phyloP scores from a whole-genome alignment of 352 stramenopile species.

The Globisporangium ultimum region DNA sequence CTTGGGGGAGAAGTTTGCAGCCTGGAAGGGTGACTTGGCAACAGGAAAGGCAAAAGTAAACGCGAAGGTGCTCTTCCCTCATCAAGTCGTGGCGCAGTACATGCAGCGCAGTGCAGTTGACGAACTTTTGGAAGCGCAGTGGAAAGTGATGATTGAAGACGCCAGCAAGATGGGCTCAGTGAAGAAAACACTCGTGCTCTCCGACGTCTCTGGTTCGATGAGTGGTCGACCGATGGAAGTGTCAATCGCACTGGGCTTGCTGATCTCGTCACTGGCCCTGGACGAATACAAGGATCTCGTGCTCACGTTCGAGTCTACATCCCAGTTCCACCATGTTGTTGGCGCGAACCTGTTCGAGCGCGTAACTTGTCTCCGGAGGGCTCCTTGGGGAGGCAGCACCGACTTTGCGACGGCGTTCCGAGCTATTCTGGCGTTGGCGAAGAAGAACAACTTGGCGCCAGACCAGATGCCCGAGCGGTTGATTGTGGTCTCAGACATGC shows the following conservation, averaged over 20 bases:
- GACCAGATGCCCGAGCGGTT: slow-evolving; percentile 58
- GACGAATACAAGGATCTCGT: slow-evolving; percentile 57
- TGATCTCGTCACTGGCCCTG: slow-evolving; percentile 34
- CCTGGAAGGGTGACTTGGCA: slow-evolving; percentile 27
- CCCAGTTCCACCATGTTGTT: slow-evolving; percentile 36
- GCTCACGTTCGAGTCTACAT: slow-evolving; percentile 40
- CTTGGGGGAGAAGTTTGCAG: slow-evolving; percentile 26
- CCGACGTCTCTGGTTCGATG: slow-evolving; percentile 49
- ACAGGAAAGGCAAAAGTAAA: slow-evolving; percentile 45
- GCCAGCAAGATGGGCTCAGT: slow-evolving; percentile 41
- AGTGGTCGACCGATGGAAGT: slow-evolving; percentile 30
- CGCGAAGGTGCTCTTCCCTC: slow-evolving; percentile 38
- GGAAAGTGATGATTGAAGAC: slow-evolving; percentile 36
- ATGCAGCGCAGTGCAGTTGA: slow-evolving; percentile 17
- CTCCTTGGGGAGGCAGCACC: slow-evolving; percentile 48
- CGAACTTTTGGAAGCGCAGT: slow-evolving; percentile 50
- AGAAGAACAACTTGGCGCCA: slow-evolving; percentile 20
- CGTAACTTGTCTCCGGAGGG: slow-evolving; percentile 17
- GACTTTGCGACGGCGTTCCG: slow-evolving; percentile 67
- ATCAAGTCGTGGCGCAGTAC: slow-evolving; percentile 46
- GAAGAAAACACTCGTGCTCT: slow-evolving; percentile 44
- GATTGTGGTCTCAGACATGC: slow-evolving; percentile 84
- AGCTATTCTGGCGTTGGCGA: slow-evolving; percentile 42
- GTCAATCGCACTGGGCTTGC: slow-evolving; percentile 36
- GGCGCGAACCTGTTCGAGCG: slow-evolving; percentile 29